A percentile compares a stretch with the other conserved stretches of the same genome.
These are phyloP conservation scores for Delitschia confertaspora DNA, from an alignment of 495 filamentous ascomycete species.

Conservation along the genomic window DNA sequence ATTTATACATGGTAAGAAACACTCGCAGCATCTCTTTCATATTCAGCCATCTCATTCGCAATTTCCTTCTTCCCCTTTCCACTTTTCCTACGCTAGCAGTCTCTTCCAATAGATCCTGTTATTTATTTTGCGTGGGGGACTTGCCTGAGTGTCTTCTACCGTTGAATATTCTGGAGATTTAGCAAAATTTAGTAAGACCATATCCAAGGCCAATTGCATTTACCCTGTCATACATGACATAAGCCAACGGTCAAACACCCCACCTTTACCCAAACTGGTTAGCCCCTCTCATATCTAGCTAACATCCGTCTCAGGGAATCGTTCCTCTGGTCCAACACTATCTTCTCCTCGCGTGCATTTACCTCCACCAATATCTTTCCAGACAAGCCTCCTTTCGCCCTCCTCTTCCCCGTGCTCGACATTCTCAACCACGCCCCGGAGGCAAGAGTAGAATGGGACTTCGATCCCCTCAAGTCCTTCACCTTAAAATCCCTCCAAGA, in stretches of 20 bases:
- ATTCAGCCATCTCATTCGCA: too few species aligned
- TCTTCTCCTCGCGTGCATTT: conserved; percentile 51
- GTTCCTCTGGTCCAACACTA: conserved; percentile 56
- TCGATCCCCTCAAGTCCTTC: conserved; percentile 34
- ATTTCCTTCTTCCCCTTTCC: too few species aligned
- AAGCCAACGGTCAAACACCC: too few species aligned
- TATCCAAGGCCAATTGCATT: too few species aligned
- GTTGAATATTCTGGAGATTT: too few species aligned
- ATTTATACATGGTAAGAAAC: not conserved
- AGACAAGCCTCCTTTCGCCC: conserved; percentile 37
- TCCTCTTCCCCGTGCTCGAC: conserved; percentile 55
- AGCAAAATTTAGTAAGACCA: too few species aligned
- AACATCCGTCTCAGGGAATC: conserved; percentile 43
- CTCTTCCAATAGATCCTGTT: too few species aligned
- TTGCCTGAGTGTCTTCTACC: too few species aligned
- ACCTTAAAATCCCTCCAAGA: conserved; percentile 37
- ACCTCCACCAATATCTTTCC: conserved; percentile 42
- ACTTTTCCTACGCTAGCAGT: too few species aligned
- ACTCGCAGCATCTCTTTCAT: conserved; percentile 13
- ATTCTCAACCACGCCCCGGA: conserved; percentile 50
- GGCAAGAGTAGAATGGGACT: conserved; percentile 53
- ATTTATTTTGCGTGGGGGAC: too few species aligned
- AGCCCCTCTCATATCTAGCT: not conserved
- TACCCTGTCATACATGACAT: too few species aligned
- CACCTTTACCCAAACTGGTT: conserved; percentile 1